Conservation (phyloP, 305 asterid species). For the Rubia tinctorum region DNA sequence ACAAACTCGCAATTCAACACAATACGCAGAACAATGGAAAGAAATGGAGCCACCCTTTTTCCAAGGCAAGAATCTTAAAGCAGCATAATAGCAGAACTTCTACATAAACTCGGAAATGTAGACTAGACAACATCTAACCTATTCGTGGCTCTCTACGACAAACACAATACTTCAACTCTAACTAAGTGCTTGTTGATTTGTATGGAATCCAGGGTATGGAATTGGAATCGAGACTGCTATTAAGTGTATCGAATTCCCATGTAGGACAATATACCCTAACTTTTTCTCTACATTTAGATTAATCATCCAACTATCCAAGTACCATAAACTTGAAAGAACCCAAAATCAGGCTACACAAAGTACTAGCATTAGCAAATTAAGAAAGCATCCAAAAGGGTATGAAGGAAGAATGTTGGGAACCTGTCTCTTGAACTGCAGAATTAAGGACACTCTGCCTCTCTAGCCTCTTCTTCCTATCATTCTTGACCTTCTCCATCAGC, state of each 20-base stretch:
- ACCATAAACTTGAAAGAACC: neutral
- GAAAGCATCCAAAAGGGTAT: neutral
- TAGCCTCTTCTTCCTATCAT: slow-evolving; percentile 84
- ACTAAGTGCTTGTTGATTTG: neutral
- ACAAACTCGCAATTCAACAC: neutral
- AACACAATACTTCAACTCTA: neutral
- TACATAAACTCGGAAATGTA: neutral
- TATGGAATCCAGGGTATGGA: neutral
- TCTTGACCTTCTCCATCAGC: slow-evolving; percentile 77
- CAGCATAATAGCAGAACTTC: neutral
- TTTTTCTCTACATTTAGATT: neutral
- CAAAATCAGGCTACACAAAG: neutral
- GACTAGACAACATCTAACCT: neutral
- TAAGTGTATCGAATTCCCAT: neutral
- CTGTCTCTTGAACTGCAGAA: slow-evolving; percentile 66
- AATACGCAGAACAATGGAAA: neutral
- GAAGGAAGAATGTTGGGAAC: slow-evolving; percentile 24
- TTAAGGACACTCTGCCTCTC: slow-evolving; percentile 58
- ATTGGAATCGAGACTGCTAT: neutral
- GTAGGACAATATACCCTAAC: neutral
- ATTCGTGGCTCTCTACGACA: neutral
- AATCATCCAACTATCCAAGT: neutral
- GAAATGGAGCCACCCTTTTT: neutral
- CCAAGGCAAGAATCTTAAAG: neutral
- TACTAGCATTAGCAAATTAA: neutral